Percentiles rank a stretch among this genome's conserved stretches.
Conservation (phyloP, 768 basidiomycete genomes). For the Suillus americanus region DNA sequence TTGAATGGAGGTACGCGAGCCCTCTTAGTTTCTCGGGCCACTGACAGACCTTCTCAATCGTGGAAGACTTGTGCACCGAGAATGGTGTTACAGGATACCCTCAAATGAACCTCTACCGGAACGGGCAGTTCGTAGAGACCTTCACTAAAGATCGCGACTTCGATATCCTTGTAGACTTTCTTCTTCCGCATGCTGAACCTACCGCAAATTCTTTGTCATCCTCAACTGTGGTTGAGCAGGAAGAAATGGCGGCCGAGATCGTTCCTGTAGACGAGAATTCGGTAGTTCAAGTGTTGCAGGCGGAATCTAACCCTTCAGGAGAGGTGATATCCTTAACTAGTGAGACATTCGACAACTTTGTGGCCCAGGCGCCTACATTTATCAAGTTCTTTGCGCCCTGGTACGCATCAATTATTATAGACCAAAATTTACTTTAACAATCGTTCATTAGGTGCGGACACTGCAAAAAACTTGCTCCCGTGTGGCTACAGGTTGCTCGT, state of each 20-base stretch:
- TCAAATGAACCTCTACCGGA: conserved; percentile 66
- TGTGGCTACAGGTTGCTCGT: conserved; percentile 74
- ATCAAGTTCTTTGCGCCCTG: conserved; percentile 93
- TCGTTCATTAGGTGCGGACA: conserved; percentile 71
- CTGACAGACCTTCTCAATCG: not conserved
- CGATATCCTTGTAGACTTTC: conserved; percentile 54
- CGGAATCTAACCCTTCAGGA: conserved; percentile 24
- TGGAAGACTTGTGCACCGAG: conserved; percentile 73
- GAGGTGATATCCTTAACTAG: conserved; percentile 23
- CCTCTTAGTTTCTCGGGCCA: not conserved
- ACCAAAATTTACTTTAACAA: not conserved
- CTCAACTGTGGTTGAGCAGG: conserved; percentile 9
- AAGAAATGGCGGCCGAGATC: conserved; percentile 1
- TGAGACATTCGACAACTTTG: conserved; percentile 38
- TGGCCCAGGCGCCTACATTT: conserved; percentile 52
- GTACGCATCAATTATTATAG: conserved; percentile 30
- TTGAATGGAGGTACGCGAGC: conserved; percentile 66
- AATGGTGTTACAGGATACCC: conserved; percentile 75
- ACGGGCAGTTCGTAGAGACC: conserved; percentile 59
- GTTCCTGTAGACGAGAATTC: conserved; percentile 9
- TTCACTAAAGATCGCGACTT: conserved; percentile 57
- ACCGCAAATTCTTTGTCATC: conserved; percentile 12
- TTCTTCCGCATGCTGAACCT: conserved; percentile 43
- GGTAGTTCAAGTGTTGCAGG: conserved; percentile 17
- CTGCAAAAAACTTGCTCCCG: conserved; percentile 90